These are phyloP conservation scores for Cryphonectria radicalis DNA, from an alignment of 2,329 filamentous ascomycete species.

Conservation along the genomic window DNA sequence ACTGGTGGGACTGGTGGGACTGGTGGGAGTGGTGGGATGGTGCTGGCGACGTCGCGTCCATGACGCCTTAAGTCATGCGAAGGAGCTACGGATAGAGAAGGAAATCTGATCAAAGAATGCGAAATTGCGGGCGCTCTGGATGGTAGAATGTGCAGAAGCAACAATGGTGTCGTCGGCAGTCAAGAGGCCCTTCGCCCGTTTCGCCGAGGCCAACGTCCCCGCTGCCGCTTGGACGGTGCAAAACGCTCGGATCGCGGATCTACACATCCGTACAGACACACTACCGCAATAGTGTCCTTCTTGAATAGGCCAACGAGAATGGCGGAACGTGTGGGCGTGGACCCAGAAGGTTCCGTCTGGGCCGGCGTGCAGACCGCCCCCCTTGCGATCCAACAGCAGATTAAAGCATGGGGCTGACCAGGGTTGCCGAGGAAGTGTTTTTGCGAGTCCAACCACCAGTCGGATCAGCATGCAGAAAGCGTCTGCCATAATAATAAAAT, in stretches of 20 bases:
- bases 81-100: not conserved
- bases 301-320: not conserved
- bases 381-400: not conserved
- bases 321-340: not conserved
- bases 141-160: not conserved
- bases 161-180: not conserved
- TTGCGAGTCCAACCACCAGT: not conserved
- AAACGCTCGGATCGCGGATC: not conserved
- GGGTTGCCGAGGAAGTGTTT: not conserved
- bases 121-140: not conserved
- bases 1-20: not conserved
- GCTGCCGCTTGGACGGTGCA: not conserved
- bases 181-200: not conserved
- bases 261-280: not conserved
- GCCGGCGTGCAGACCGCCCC: not conserved
- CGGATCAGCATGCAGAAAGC: not conserved
- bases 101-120: not conserved
- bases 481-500: not conserved
- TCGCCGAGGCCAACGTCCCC: not conserved
- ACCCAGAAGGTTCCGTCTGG: not conserved
- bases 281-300: not conserved
- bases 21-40: conserved; percentile 10
- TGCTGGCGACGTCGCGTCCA: conserved; percentile 7
- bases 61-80: not conserved
- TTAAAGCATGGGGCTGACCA: not conserved